Evolutionary conservation across 805 yeast species (phyloP).

Genomic region (Spathaspora boniae): DNA sequence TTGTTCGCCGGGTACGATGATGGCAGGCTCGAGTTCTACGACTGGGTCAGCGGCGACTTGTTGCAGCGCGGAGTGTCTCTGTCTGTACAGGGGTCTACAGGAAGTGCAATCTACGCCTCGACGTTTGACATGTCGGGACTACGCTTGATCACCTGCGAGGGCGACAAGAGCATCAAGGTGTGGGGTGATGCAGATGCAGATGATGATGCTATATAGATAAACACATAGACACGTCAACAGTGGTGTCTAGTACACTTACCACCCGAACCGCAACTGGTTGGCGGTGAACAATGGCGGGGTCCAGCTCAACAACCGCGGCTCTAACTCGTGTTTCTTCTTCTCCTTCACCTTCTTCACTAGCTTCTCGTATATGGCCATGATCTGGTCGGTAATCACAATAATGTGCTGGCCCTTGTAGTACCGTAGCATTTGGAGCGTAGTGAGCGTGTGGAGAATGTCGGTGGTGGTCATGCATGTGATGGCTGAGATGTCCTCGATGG

Average conservation of each 20-base stretch:
- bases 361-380: conserved; percentile 71
- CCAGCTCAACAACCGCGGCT: conserved; percentile 75
- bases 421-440: conserved; percentile 82
- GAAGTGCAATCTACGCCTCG: conserved; percentile 66
- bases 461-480: conserved; percentile 94
- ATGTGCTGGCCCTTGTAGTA: conserved; percentile 95
- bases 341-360: conserved; percentile 47
- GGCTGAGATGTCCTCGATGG: conserved; percentile 87
- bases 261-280: conserved; percentile 91
- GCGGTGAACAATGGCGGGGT: conserved; percentile 96
- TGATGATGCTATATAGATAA: not conserved
- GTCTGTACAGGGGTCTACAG: conserved; percentile 67
- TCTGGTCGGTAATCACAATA: conserved; percentile 80
- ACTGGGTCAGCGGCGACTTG: conserved; percentile 67
- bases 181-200: conserved; percentile 45
- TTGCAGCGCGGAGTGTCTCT: conserved; percentile 53
- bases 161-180: conserved; percentile 81
- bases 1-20: conserved; percentile 82
- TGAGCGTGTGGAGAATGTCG: conserved; percentile 89
- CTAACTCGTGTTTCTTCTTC: conserved; percentile 73
- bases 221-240: not conserved
- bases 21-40: conserved; percentile 74
- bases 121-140: conserved; percentile 77
- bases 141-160: conserved; percentile 80
- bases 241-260: conserved; percentile 47